Conservation (phyloP, 192 early-diverging fungal species). For the Backusella westeae region DNA sequence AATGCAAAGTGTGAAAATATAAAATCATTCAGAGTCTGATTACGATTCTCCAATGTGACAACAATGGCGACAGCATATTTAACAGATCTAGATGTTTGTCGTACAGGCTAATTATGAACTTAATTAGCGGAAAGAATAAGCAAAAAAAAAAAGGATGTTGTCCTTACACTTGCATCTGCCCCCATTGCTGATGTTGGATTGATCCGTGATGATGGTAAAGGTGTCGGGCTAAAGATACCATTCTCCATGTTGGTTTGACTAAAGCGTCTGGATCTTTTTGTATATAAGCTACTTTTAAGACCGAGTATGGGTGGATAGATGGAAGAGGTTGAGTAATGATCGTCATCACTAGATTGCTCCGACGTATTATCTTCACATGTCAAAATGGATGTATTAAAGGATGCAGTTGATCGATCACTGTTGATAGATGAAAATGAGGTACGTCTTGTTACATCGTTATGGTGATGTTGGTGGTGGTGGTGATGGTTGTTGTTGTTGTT, state of each 20-base stretch:
- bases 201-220: conserved; percentile 42
- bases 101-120: conserved; percentile 16
- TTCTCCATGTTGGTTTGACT: conserved; percentile 59
- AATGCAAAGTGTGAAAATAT: conserved; percentile 59
- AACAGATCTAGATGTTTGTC: conserved; percentile 42
- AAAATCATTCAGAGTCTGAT: conserved; percentile 44
- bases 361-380: conserved; percentile 11
- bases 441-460: conserved; percentile 29
- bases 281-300: conserved; percentile 19
- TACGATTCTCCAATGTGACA: conserved; percentile 46
- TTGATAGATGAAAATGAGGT: conserved; percentile 41
- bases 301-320: conserved; percentile 36
- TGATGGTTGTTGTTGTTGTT: neutral
- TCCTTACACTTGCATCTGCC: neutral
- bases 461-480: conserved; percentile 1
- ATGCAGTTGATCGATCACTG: conserved; percentile 40
- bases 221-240: conserved; percentile 54
- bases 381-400: conserved; percentile 13
- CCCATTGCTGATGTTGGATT: conserved; percentile 24
- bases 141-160: neutral
- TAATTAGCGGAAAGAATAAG: neutral
- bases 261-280: conserved; percentile 40
- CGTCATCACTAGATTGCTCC: conserved; percentile 35
- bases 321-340: conserved; percentile 17
- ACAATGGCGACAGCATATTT: conserved; percentile 53